phyloP scores from a whole-genome alignment of 352 stramenopile species.

The Phytophthora cactorum region DNA sequence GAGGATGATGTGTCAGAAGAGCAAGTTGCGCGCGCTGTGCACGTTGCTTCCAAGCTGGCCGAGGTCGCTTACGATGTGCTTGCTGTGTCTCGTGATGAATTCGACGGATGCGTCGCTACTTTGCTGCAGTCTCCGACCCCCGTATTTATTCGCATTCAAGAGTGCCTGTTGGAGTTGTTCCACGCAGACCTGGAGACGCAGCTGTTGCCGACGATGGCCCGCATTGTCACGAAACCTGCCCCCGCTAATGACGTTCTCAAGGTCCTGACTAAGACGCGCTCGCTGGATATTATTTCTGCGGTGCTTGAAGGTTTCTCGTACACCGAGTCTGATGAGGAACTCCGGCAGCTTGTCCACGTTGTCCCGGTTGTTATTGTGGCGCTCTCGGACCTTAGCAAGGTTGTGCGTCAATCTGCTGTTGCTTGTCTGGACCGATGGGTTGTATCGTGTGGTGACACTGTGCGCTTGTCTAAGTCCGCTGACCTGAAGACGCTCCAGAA shows the following conservation, averaged over 20 bases:
- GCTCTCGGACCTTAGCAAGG: constrained; percentile 50
- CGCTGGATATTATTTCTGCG: constrained; percentile 71
- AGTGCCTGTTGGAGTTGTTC: constrained; percentile 59
- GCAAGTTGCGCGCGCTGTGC: constrained; percentile 29
- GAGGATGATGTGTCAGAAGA: constrained; percentile 32
- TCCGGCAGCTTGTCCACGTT: constrained; percentile 49
- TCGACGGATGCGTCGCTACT: constrained; percentile 67
- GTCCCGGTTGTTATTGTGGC: constrained; percentile 76
- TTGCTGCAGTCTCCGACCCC: constrained; percentile 65
- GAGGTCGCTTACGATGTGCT: constrained; percentile 50
- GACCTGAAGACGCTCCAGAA: constrained; percentile 42
- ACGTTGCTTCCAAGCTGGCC: constrained; percentile 60
- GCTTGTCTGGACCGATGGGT: constrained; percentile 68
- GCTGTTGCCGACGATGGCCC: constrained; percentile 69
- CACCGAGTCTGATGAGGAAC: constrained; percentile 45
- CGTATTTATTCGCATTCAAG: constrained; percentile 75
- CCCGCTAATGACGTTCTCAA: constrained; percentile 44
- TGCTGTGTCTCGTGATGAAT: constrained; percentile 52
- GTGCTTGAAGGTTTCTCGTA: constrained; percentile 62
- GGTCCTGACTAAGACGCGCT: constrained; percentile 62
- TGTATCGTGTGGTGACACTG: constrained; percentile 30
- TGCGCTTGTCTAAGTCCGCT: constrained; percentile 24
- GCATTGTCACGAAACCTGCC: constrained; percentile 41
- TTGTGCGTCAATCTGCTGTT: constrained; percentile 67
- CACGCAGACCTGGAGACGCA: constrained; percentile 53